Evolutionary conservation across 140 eudicot genomes (phyloP), one percentile per base, ranked within the genome.

Genomic region (Cichorium intybus): DNA sequence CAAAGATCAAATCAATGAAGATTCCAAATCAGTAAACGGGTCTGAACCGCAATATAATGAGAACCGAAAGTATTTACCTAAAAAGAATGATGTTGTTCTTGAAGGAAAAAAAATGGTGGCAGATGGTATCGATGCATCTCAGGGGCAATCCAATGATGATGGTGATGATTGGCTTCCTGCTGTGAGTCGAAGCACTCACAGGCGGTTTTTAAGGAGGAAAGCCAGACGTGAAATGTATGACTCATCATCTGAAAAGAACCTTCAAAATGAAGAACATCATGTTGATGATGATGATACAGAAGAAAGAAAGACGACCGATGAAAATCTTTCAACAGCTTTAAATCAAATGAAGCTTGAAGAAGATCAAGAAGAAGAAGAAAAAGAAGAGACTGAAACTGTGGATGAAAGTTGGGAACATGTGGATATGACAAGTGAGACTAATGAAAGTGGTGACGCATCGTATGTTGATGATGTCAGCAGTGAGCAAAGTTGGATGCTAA

Each of bases 401-500:
- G 53, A 62, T 57, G 73, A 70, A 48, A 82, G 41, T 28, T 41
- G 53, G 27, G 90, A 77, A 20, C 35, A 65, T 35, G 29, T 51
- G 56, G 96, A 87, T 56, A 56, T 48, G 14, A 47, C 39, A 2
- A 81, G 93, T 68, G 85, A 70, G 73, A 75, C 75, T 0, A 69
- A 49, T 77, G 97, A 84, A 72, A 77, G 85, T 51, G 77, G 45
- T 43, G 83, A 73, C 71, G 58, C 78, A 24, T 79, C 85, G n/a
- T 70, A 62, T 58, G 68, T 20, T n/a, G 97, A 88, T 77, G 97
- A 88, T 70, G 64, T 62, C 20, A 89, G 95, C 24, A 93, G 99
- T 35, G 99, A 93, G 70, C 97, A 93, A 75, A 93, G 97, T 76
- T 93, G 99, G 97, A 83, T 75, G 77, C 57, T 93, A n/a, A 80